These are phyloP conservation scores for Hanseniaspora mollemarum DNA, from an alignment of 805 yeast species.

Conservation along the genomic window DNA sequence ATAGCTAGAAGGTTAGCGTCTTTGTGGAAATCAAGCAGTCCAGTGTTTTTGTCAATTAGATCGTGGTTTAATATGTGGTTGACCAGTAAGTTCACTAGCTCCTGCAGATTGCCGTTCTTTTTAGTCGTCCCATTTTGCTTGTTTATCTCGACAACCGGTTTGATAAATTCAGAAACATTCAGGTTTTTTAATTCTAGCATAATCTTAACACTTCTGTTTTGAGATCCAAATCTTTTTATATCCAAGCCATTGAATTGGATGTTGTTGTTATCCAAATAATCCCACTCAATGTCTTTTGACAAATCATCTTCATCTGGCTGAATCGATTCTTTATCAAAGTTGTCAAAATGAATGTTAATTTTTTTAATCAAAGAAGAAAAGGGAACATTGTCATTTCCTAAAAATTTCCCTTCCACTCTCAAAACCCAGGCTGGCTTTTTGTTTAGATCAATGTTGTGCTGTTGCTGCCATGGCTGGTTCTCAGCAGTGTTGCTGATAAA, in stretches of 20 bases:
- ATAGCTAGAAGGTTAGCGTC: not conserved
- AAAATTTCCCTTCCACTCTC: constrained; percentile 73
- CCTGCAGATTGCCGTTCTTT: constrained; percentile 74
- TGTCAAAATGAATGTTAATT: constrained; percentile 61
- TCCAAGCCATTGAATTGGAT: constrained; percentile 81
- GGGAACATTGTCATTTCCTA: constrained; percentile 43
- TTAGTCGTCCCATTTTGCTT: constrained; percentile 41
- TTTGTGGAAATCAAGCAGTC: not conserved
- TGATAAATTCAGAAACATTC: constrained; percentile 46
- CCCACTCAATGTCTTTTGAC: constrained; percentile 70
- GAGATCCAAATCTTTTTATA: constrained; percentile 64
- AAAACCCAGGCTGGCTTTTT: constrained; percentile 64
- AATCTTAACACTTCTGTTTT: constrained; percentile 54
- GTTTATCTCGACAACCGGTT: constrained; percentile 48
- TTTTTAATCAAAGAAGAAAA: constrained; percentile 76
- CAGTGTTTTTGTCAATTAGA: constrained; percentile 25
- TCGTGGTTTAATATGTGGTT: constrained; percentile 63
- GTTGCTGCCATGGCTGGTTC: constrained; percentile 78
- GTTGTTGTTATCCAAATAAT: constrained; percentile 40
- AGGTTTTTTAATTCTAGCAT: constrained; percentile 72
- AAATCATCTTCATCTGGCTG: constrained; percentile 27
- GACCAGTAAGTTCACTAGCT: constrained; percentile 67
- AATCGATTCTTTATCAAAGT: constrained; percentile 27
- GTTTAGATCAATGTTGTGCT: constrained; percentile 2
- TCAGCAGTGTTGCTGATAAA: constrained; percentile 71